phyloP scores from a whole-genome alignment of 257 asterid genomes.

The Mitragyna speciosa region DNA sequence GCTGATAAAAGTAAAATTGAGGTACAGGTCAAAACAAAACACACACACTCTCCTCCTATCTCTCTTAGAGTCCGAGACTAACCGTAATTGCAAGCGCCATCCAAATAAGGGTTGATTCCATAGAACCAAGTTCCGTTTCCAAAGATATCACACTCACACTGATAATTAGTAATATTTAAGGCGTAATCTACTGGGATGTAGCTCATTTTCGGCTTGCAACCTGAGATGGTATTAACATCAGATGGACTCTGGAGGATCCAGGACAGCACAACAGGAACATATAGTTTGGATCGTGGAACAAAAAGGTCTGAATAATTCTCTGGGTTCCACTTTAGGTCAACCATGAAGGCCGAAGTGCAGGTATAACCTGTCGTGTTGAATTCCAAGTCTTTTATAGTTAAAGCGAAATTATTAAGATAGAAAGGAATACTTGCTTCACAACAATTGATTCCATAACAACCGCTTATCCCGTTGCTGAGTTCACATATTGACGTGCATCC shows the following conservation, averaged over 20 bases:
- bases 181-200: background rate
- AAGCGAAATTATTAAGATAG: conserved; percentile 5
- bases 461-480: background rate
- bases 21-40: too few species aligned
- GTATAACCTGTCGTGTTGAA: background rate
- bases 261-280: conserved; percentile 23
- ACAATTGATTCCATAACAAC: conserved; percentile 31
- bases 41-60: too few species aligned
- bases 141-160: background rate
- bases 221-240: background rate
- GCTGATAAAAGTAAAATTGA: background rate
- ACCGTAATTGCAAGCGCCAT: background rate
- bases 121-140: background rate
- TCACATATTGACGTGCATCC: conserved; percentile 28
- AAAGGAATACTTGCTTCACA: conserved; percentile 27
- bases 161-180: background rate
- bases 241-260: conserved; percentile 8
- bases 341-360: conserved; percentile 26
- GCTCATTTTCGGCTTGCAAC: background rate
- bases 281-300: background rate
- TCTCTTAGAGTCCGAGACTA: background rate
- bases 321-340: conserved; percentile 24
- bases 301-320: background rate
- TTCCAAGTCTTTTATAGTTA: too few species aligned
- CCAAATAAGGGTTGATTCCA: background rate